phyloP scores from a whole-genome alignment of 345 rosid species.

The Gossypium longicalyx region DNA sequence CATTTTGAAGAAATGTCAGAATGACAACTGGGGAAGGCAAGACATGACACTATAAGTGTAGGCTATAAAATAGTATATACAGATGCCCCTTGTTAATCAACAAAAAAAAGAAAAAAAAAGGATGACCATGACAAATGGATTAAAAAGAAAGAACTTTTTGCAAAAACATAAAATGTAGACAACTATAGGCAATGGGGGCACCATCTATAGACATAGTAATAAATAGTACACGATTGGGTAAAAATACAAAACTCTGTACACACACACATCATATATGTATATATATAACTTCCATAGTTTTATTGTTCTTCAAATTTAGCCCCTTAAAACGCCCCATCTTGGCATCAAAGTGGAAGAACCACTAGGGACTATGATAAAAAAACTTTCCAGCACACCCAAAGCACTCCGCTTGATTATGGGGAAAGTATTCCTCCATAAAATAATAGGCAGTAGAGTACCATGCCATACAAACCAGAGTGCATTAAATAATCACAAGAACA shows the following conservation, averaged over 20 bases:
- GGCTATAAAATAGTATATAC: background rate
- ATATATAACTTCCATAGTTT: background rate
- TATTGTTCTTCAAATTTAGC: background rate
- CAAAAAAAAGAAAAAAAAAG: background rate
- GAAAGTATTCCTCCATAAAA: background rate
- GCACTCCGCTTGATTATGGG: background rate
- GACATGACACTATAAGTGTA: slow-evolving; percentile 11
- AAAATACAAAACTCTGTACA: background rate
- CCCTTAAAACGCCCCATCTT: background rate
- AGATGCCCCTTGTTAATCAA: background rate
- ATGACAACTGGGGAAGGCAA: background rate
- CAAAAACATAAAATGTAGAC: background rate
- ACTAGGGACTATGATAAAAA: no score
- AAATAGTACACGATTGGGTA: background rate
- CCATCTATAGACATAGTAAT: background rate
- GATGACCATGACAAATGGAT: background rate
- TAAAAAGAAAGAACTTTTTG: background rate
- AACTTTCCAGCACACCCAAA: background rate
- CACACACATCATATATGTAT: background rate
- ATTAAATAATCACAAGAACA: background rate
- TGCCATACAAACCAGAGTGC: background rate
- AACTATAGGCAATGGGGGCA: background rate
- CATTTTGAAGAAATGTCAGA: background rate
- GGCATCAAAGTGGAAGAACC: background rate
- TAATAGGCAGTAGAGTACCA: background rate